Conservation (phyloP, 768 basidiomycete species). For the Suillus hirtellus region DNA sequence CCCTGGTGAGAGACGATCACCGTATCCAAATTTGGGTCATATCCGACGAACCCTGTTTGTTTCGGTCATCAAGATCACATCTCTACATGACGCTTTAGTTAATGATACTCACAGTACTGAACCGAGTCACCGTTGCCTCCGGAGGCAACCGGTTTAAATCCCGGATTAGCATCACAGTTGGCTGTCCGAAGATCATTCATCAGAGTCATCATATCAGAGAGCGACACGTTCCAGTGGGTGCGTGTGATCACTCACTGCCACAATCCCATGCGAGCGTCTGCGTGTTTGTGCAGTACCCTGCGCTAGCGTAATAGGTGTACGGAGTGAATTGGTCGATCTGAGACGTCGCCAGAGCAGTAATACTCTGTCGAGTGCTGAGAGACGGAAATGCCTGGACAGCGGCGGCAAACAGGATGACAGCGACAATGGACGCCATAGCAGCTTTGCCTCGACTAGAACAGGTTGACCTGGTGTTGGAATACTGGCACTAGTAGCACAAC, state of each 20-base stretch:
- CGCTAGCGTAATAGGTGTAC: constrained; percentile 51
- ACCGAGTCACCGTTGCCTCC: constrained; percentile 45
- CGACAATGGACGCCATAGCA: constrained; percentile 21
- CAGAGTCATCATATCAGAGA: neutral
- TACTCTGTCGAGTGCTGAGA: constrained; percentile 36
- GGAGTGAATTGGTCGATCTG: constrained; percentile 47
- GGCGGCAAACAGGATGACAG: constrained; percentile 17
- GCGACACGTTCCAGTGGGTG: neutral
- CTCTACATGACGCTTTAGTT: neutral
- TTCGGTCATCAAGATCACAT: neutral
- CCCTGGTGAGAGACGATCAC: constrained; percentile 43
- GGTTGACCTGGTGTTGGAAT: neutral
- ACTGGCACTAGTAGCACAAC: no score
- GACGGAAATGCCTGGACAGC: constrained; percentile 23
- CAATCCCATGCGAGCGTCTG: constrained; percentile 52
- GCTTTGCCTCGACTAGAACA: constrained; percentile 4
- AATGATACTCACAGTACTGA: constrained; percentile 42
- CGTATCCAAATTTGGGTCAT: constrained; percentile 37
- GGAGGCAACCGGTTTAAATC: constrained; percentile 47
- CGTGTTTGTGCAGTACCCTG: constrained; percentile 49
- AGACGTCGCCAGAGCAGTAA: constrained; percentile 39
- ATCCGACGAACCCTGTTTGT: constrained; percentile 54
- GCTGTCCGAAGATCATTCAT: constrained; percentile 26
- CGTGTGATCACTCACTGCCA: constrained; percentile 42
- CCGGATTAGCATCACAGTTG: constrained; percentile 48